A percentile compares a stretch with the other conserved stretches of the same genome.
These are phyloP conservation scores for Candida namnaoensis DNA, from an alignment of 805 yeast genomes.

Conservation along the genomic window DNA sequence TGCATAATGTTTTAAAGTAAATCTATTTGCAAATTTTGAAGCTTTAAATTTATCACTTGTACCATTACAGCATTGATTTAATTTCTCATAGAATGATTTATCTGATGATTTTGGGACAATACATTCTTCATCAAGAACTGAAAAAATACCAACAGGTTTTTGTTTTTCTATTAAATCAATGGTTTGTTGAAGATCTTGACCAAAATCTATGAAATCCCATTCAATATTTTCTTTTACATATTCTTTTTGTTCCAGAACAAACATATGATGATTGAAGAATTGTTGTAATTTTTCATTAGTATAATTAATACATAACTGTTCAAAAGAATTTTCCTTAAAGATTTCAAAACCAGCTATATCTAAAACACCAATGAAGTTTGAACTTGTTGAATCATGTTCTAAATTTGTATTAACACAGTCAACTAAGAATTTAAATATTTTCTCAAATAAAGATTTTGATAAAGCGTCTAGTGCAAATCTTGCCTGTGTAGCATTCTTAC, in stretches of 20 bases:
- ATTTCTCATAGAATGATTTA: constrained; percentile 69
- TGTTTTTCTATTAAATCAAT: constrained; percentile 80
- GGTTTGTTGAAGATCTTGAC: constrained; percentile 89
- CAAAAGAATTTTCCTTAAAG: constrained; percentile 88
- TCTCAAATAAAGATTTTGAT: constrained; percentile 81
- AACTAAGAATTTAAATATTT: constrained; percentile 71
- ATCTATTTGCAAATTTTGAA: constrained; percentile 68
- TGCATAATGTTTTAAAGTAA: constrained; percentile 86
- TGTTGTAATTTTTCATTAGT: constrained; percentile 97
- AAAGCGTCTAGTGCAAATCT: constrained; percentile 77
- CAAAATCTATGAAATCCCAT: constrained; percentile 95
- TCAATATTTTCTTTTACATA: constrained; percentile 88
- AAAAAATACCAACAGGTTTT: constrained; percentile 72
- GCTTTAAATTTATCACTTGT: constrained; percentile 54
- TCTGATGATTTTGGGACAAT: constrained; percentile 89
- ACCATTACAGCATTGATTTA: constrained; percentile 55
- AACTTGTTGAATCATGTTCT: constrained; percentile 31
- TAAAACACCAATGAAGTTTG: constrained; percentile 80
- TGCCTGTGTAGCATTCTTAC: constrained; percentile 73
- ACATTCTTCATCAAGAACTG: constrained; percentile 90
- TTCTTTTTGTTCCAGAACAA: constrained; percentile 95
- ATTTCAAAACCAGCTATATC: constrained; percentile 99
- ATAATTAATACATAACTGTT: constrained; percentile 93
- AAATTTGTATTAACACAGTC: constrained; percentile 65
- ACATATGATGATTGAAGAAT: constrained; percentile 96